Evolutionary conservation across 75 land plant genomes (phyloP).

Genomic region (Sequoiadendron giganteum): DNA sequence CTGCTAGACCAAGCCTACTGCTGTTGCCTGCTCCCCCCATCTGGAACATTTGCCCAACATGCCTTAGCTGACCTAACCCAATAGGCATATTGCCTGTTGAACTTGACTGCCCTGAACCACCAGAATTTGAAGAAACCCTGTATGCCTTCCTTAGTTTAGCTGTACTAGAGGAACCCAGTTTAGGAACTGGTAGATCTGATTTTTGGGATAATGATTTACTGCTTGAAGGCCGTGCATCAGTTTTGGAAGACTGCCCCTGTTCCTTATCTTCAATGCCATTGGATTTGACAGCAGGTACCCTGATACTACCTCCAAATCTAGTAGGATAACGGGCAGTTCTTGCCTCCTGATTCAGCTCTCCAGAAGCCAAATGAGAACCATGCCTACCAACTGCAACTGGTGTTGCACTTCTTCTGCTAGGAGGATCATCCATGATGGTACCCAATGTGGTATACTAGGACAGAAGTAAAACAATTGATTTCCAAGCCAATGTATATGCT

Average conservation of each 20-base stretch:
- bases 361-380: slow-evolving; percentile 11
- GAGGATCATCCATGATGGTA: slow-evolving; percentile 17
- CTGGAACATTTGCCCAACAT: neutral
- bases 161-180: neutral
- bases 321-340: slow-evolving; percentile 9
- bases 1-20: neutral
- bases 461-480: neutral
- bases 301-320: slow-evolving; percentile 18
- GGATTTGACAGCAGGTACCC: neutral
- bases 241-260: neutral
- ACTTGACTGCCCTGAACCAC: neutral
- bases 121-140: neutral
- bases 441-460: neutral
- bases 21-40: neutral
- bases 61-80: neutral
- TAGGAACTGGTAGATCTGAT: slow-evolving; percentile 12
- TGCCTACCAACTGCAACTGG: slow-evolving; percentile 8
- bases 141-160: neutral
- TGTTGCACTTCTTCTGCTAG: neutral
- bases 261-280: neutral
- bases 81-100: neutral
- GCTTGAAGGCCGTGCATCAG: slow-evolving; percentile 13
- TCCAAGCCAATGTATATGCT: neutral
- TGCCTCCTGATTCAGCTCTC: slow-evolving; percentile 11
- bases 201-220: slow-evolving; percentile 12